A percentile compares a stretch with the other conserved stretches of the same genome.
Conservation (phyloP, 495 filamentous ascomycete genomes). For the Annulohypoxylon nitens region DNA sequence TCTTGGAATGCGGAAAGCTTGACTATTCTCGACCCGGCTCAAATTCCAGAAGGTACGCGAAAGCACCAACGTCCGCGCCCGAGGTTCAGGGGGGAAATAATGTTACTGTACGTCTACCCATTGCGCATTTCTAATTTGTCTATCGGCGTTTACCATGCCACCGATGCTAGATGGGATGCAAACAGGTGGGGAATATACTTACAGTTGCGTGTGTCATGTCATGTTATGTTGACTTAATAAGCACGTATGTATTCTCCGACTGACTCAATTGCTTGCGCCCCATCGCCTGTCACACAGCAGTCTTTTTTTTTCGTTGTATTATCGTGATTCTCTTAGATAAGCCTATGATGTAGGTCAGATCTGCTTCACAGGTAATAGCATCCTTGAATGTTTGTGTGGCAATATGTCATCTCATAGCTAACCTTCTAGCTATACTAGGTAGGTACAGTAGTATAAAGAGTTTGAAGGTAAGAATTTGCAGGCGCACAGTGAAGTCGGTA, state of each 20-base stretch:
- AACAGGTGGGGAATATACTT: slow-evolving; percentile 12
- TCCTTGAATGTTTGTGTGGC: background rate
- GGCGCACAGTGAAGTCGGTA: background rate
- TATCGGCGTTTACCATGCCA: slow-evolving; percentile 32
- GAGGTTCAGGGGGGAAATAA: slow-evolving; percentile 12
- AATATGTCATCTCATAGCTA: background rate
- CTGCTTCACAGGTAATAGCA: background rate
- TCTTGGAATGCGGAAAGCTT: slow-evolving; percentile 57
- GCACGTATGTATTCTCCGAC: background rate
- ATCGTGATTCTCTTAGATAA: background rate
- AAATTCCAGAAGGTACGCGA: slow-evolving; percentile 41
- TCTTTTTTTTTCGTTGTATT: background rate
- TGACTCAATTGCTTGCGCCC: slow-evolving; percentile 19
- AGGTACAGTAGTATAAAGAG: background rate
- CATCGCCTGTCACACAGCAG: background rate
- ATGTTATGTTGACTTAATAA: slow-evolving; percentile 30
- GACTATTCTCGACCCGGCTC: slow-evolving; percentile 48
- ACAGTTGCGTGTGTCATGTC: slow-evolving; percentile 8
- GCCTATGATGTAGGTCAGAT: background rate
- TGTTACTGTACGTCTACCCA: background rate
- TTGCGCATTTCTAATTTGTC: background rate
- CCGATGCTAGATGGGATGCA: slow-evolving; percentile 1
- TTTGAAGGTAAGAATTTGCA: background rate
- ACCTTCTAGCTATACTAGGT: background rate
- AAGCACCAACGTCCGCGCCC: background rate